Evolutionary conservation across 495 filamentous ascomycete species (phyloP), one percentile per base, ranked within the genome.

Genomic region (Podospora comata): DNA sequence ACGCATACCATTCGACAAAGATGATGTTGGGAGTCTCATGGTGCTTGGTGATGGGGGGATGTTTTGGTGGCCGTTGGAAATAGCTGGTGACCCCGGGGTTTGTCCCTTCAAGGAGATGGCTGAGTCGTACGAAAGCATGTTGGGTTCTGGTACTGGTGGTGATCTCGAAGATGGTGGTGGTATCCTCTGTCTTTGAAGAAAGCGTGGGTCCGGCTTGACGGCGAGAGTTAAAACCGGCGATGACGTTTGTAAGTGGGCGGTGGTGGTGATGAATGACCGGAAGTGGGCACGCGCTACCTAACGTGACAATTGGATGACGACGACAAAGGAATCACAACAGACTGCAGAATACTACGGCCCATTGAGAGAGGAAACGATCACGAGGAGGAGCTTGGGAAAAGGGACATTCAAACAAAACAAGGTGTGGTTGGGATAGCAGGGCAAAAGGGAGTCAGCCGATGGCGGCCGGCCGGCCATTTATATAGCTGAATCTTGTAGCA

Each of bases 121-220:
- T 18, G 74, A 68, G 54, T 81, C 79, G 75, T 79, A 80, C 32
- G 80, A 79, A 34, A 84, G 77, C 80, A 83, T 82, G 39, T 57
- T 75, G 13, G 39, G 53, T 60, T 60, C 15, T 16, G 15, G 23
- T 26, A 26, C 19, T n/a, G 30, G 27, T 58, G 20, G 19, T 28
- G 26, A 13, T n/a, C 26, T 9, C 28, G n/a, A 48, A 48, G 39
- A 48, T 48, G 39, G 39, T 11, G 7, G 39, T 48, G 39, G 9
- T 48, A 48, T 39, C 5, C 34, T 39, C 6, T 3, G 34, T 39
- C 34, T 39, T 23, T 23, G 23, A 23, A 39, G 32, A 39, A 39
- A 39, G 34, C 11, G 34, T 39, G 5, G 34, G 34, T 39, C 11
- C 11, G 34, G 34, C 11, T 39, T 39, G 34, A 39, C 34, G 34